Percentiles rank a stretch among this genome's conserved stretches.
phyloP scores from a whole-genome alignment of 225 moss, liverwort and hornwort genomes.

The Polytrichum formosum region DNA sequence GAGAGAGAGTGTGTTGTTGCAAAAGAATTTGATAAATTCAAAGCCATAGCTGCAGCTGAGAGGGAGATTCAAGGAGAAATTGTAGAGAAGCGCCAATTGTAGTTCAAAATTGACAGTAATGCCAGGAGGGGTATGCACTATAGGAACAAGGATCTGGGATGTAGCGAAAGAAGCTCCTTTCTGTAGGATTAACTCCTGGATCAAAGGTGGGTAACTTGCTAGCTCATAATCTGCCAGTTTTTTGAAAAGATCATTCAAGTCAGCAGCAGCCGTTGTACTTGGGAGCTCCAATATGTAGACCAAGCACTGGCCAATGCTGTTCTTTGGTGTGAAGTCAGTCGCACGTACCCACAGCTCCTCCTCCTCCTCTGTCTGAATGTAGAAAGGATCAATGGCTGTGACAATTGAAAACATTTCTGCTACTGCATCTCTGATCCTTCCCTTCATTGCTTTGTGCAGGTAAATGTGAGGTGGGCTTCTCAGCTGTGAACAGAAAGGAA shows the following conservation, averaged over 20 bases:
- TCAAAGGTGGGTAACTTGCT: constrained; percentile 30
- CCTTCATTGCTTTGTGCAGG: constrained; percentile 19
- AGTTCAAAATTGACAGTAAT: constrained; percentile 41
- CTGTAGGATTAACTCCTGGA: constrained; percentile 20
- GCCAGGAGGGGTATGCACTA: constrained; percentile 38
- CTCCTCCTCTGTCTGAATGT: constrained; percentile 29
- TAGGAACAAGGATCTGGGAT: constrained; percentile 61
- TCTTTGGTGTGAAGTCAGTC: constrained; percentile 55
- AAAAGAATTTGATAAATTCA: too few relatives aligned
- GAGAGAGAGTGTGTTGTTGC: too few relatives aligned
- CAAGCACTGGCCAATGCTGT: constrained; percentile 66
- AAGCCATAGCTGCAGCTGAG: too few relatives aligned
- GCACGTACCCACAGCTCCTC: constrained; percentile 64
- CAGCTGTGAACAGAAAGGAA: constrained; percentile 24
- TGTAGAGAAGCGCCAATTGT: too few relatives aligned
- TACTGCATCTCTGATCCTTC: constrained; percentile 26
- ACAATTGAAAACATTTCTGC: constrained; percentile 27
- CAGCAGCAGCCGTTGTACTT: constrained; percentile 12
- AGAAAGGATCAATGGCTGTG: constrained; percentile 20
- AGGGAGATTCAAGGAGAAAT: too few relatives aligned
- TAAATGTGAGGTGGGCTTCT: constrained; percentile 47
- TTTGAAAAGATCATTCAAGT: constrained; percentile 42
- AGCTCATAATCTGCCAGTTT: constrained; percentile 59
- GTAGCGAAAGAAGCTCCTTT: constrained; percentile 32
- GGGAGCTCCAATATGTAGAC: constrained; percentile 59